Conservation (phyloP, 164 flowering plant species). For the Nymphaea thermarum region DNA sequence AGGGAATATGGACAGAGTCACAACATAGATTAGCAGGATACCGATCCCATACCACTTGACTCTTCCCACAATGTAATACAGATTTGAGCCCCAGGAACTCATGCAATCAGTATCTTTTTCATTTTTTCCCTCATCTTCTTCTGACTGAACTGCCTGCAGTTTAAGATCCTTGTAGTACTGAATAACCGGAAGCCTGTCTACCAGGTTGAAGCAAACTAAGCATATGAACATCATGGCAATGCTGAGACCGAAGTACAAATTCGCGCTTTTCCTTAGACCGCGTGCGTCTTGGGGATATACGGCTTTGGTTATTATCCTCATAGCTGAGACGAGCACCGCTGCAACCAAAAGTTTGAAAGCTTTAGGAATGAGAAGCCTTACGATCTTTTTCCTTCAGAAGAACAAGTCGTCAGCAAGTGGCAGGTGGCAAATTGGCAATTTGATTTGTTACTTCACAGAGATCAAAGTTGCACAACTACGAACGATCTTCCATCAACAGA, state of each 20-base stretch:
- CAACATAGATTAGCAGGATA: slow-evolving; percentile 51
- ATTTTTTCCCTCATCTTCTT: slow-evolving; percentile 42
- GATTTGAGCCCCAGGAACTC: slow-evolving; percentile 35
- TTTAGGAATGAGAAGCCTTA: too few species aligned
- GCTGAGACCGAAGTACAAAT: slow-evolving; percentile 67
- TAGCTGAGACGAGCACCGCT: slow-evolving; percentile 88
- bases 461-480: too few species aligned
- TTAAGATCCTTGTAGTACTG: slow-evolving; percentile 64
- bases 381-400: too few species aligned
- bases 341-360: slow-evolving; percentile 12
- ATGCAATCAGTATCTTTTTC: slow-evolving; percentile 33
- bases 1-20: slow-evolving; percentile 84
- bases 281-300: slow-evolving; percentile 51
- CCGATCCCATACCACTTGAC: slow-evolving; percentile 77
- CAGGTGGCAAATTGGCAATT: too few species aligned
- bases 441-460: too few species aligned
- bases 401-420: too few species aligned
- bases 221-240: slow-evolving; percentile 63
- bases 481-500: too few species aligned
- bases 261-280: slow-evolving; percentile 83
- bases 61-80: slow-evolving; percentile 53
- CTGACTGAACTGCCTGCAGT: slow-evolving; percentile 23
- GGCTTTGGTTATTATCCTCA: slow-evolving; percentile 78
- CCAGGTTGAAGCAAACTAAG: slow-evolving; percentile 59
- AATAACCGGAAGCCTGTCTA: slow-evolving; percentile 68